Percentiles rank a stretch among this genome's conserved stretches.
These are phyloP conservation scores for Kluyveromyces starmeri DNA, from an alignment of 805 yeast species.

Conservation along the genomic window DNA sequence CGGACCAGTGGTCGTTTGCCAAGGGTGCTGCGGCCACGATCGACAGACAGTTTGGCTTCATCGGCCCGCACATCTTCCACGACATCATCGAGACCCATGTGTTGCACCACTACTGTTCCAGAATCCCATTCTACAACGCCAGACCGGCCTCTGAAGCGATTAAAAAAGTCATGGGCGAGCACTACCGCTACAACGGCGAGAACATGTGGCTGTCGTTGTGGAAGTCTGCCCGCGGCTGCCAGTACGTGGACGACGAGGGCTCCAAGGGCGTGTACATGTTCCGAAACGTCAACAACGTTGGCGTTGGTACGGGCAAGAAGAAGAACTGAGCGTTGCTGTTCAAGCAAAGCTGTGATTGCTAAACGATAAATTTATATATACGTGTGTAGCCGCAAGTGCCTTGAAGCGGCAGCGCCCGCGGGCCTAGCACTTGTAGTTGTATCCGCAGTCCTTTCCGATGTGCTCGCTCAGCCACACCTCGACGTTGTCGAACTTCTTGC, in stretches of 20 bases:
- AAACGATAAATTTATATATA: too few relatives aligned
- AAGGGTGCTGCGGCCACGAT: slow-evolving; percentile 87
- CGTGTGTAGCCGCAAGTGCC: too few relatives aligned
- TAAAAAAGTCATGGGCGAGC: slow-evolving; percentile 76
- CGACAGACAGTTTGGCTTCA: slow-evolving; percentile 75
- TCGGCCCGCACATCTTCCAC: slow-evolving; percentile 73
- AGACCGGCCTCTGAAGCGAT: slow-evolving; percentile 70
- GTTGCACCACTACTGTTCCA: slow-evolving; percentile 71
- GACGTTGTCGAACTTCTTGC: slow-evolving; percentile 51
- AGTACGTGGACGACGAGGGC: slow-evolving; percentile 70
- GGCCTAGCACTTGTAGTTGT: too few relatives aligned
- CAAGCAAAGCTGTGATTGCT: too few relatives aligned
- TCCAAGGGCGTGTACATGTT: slow-evolving; percentile 60
- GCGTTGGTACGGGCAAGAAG: slow-evolving; percentile 25
- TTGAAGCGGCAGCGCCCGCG: too few relatives aligned
- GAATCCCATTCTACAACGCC: slow-evolving; percentile 86
- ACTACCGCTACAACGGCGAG: slow-evolving; percentile 57
- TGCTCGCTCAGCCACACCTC: slow-evolving; percentile 76
- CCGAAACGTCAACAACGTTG: slow-evolving; percentile 60
- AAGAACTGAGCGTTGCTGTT: slow-evolving; percentile 4
- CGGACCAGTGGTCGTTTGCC: slow-evolving; percentile 72
- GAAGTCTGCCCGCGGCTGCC: slow-evolving; percentile 55
- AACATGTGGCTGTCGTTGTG: slow-evolving; percentile 66
- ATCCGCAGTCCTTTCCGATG: slow-evolving; percentile 38
- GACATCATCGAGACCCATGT: slow-evolving; percentile 88